phyloP scores from a whole-genome alignment of 192 early-diverging fungal genomes.

The Umbelopsis sp. region DNA sequence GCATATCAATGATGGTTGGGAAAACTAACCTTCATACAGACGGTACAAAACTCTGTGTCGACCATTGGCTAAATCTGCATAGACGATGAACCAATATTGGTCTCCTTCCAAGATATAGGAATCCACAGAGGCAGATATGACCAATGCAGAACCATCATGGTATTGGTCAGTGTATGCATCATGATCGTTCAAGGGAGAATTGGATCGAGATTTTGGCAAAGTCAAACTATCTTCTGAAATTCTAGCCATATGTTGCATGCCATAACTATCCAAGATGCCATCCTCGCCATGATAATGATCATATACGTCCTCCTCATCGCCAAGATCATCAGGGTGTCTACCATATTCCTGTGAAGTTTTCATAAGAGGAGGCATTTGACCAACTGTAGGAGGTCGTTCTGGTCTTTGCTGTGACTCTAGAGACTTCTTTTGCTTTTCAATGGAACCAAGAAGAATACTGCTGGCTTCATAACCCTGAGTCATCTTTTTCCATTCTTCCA shows the following conservation, averaged over 20 bases:
- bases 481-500: constrained; percentile 68
- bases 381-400: constrained; percentile 13
- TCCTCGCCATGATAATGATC: constrained; percentile 21
- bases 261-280: constrained; percentile 25
- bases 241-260: constrained; percentile 25
- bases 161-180: constrained; percentile 11
- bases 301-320: constrained; percentile 11
- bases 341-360: constrained; percentile 11
- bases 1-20: neutral
- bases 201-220: constrained; percentile 21
- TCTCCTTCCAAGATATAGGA: constrained; percentile 70
- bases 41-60: constrained; percentile 66
- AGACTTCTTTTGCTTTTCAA: constrained; percentile 14
- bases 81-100: constrained; percentile 72
- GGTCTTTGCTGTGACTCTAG: constrained; percentile 15
- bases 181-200: constrained; percentile 6
- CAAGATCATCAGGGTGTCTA: constrained; percentile 17
- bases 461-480: constrained; percentile 60
- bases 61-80: constrained; percentile 54
- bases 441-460: constrained; percentile 36
- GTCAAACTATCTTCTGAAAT: constrained; percentile 20
- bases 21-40: constrained; percentile 59
- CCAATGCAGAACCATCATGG: constrained; percentile 34
- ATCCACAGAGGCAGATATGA: constrained; percentile 58
- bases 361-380: constrained; percentile 3